Percentiles rank a stretch among this genome's conserved stretches.
These are phyloP conservation scores for Wakefieldia striispora DNA, from an alignment of 768 basidiomycete genomes.

Conservation along the genomic window DNA sequence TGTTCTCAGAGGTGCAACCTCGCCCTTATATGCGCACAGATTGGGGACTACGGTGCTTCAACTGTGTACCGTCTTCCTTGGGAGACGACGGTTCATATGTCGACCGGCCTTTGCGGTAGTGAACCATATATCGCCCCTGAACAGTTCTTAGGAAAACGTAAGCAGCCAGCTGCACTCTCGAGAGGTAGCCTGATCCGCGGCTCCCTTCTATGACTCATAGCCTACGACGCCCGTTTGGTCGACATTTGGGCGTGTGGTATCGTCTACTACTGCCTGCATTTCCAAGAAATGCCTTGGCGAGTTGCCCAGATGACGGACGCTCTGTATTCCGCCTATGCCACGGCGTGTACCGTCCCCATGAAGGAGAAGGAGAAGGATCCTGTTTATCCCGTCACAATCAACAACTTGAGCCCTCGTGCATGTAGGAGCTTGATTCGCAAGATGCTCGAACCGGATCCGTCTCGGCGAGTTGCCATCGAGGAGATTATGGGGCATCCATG, in stretches of 20 bases:
- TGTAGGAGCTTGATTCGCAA: slow-evolving; percentile 80
- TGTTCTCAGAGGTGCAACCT: background rate
- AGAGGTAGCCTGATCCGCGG: slow-evolving; percentile 38
- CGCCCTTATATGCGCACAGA: slow-evolving; percentile 46
- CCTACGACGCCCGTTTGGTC: slow-evolving; percentile 95
- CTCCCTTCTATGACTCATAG: slow-evolving; percentile 40
- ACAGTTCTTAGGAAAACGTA: slow-evolving; percentile 95
- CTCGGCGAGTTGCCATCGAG: slow-evolving; percentile 71
- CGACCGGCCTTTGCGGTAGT: slow-evolving; percentile 93
- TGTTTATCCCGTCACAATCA: slow-evolving; percentile 65
- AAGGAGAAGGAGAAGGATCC: slow-evolving; percentile 32
- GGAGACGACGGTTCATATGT: slow-evolving; percentile 96
- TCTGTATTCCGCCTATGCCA: slow-evolving; percentile 75
- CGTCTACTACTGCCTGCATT: slow-evolving; percentile 98
- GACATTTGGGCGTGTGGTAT: slow-evolving; percentile 98
- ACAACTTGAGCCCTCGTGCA: slow-evolving; percentile 83
- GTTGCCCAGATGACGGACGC: slow-evolving; percentile 82
- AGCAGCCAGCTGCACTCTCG: slow-evolving; percentile 42
- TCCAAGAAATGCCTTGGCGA: slow-evolving; percentile 97
- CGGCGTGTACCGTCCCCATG: slow-evolving; percentile 34
- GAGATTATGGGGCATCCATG: slow-evolving; percentile 77
- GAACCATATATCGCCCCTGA: slow-evolving; percentile 99
- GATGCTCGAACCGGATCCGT: slow-evolving; percentile 96
- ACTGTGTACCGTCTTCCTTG: slow-evolving; percentile 99
- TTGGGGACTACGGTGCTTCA: slow-evolving; percentile 97